Conservation (phyloP, 1,139 yeast genomes). For the Suhomyces wounanorum region DNA sequence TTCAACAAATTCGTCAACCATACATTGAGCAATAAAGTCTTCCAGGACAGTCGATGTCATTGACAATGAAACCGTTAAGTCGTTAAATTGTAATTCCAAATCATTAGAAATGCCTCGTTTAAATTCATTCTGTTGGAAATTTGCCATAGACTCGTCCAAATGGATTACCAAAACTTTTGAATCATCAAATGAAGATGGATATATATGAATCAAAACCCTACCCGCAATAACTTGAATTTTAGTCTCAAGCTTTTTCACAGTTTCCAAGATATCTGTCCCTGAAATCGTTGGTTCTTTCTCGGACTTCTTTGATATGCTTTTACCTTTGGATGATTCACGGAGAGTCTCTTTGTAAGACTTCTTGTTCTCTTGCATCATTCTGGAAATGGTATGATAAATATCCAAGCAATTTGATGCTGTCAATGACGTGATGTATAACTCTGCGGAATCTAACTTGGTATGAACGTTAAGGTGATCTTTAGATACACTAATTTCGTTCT, state of each 20-base stretch:
- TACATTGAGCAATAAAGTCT: slow-evolving; percentile 41
- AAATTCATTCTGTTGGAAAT: slow-evolving; percentile 59
- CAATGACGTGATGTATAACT: slow-evolving; percentile 73
- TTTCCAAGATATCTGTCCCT: slow-evolving; percentile 30
- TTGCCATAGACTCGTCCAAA: slow-evolving; percentile 60
- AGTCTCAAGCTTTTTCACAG: slow-evolving; percentile 52
- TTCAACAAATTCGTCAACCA: slow-evolving; percentile 56
- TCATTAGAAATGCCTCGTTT: slow-evolving; percentile 51
- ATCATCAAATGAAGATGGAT: slow-evolving; percentile 77
- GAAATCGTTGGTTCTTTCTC: slow-evolving; percentile 11
- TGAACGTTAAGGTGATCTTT: slow-evolving; percentile 67
- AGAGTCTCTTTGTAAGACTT: slow-evolving; percentile 75
- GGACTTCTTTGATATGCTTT: slow-evolving; percentile 8
- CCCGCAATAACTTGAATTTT: slow-evolving; percentile 64
- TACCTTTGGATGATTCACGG: slow-evolving; percentile 46
- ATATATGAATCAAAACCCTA: slow-evolving; percentile 59
- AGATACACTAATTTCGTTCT: slow-evolving; percentile 44
- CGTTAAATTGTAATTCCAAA: slow-evolving; percentile 55
- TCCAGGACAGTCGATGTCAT: slow-evolving; percentile 49
- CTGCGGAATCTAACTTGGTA: slow-evolving; percentile 56
- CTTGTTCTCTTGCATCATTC: slow-evolving; percentile 74
- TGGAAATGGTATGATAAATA: slow-evolving; percentile 66
- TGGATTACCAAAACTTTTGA: slow-evolving; percentile 68
- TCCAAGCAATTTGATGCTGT: slow-evolving; percentile 83
- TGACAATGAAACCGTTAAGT: slow-evolving; percentile 67